phyloP scores from a whole-genome alignment of 208 protist species.

The Wallacemonas sp. region DNA sequence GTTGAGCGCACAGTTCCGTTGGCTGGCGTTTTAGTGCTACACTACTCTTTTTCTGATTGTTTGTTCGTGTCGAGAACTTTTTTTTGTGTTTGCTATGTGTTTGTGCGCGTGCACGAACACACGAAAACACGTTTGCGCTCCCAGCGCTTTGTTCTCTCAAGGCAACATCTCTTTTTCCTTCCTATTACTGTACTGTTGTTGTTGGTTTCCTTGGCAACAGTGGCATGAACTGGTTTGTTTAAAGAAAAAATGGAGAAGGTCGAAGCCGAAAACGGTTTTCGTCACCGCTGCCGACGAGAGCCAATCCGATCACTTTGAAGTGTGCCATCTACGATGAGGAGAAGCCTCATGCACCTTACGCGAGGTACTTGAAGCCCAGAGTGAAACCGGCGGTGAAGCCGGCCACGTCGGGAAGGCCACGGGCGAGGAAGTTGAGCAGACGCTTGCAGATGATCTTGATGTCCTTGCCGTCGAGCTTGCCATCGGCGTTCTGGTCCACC shows the following conservation, averaged over 20 bases:
- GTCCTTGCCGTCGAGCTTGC: constrained; percentile 47
- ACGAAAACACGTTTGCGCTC: too few relatives aligned
- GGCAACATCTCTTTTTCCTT: too few relatives aligned
- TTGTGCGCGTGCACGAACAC: too few relatives aligned
- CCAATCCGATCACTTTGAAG: too few relatives aligned
- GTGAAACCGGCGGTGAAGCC: constrained; percentile 62
- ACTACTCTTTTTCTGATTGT: background rate
- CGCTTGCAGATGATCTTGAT: constrained; percentile 48
- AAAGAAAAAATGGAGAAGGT: too few relatives aligned
- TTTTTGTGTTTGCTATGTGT: background rate
- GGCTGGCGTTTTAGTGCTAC: background rate
- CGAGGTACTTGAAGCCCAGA: constrained; percentile 46
- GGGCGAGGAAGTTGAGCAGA: constrained; percentile 24
- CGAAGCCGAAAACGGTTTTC: too few relatives aligned
- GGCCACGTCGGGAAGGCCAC: constrained; percentile 43
- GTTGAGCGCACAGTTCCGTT: background rate
- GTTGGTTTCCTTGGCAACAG: too few relatives aligned
- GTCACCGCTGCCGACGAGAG: too few relatives aligned
- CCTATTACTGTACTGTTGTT: too few relatives aligned
- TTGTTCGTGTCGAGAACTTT: background rate
- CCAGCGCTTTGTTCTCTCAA: too few relatives aligned
- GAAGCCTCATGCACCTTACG: constrained; percentile 11
- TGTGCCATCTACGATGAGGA: background rate
- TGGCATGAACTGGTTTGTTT: too few relatives aligned
- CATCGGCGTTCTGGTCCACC: constrained; percentile 49